Evolutionary conservation across 257 asterid species (phyloP).

Genomic region (Cruciata laevipes): DNA sequence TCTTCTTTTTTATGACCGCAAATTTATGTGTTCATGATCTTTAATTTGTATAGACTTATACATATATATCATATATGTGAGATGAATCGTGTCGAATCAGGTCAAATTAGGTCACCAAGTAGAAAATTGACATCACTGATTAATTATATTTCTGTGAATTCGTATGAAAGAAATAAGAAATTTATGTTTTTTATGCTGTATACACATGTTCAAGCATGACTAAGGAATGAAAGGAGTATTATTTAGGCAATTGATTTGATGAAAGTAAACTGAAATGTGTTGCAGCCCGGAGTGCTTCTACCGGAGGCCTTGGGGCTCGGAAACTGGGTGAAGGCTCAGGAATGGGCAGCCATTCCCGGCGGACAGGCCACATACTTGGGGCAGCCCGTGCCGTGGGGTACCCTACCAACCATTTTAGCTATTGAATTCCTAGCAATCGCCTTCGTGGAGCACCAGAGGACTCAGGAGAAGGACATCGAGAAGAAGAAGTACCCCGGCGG

Average conservation of each 20-base stretch:
- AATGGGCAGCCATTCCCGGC: conserved; percentile 93
- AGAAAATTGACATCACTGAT: no score
- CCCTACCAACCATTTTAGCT: conserved; percentile 78
- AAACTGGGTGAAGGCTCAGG: conserved; percentile 95
- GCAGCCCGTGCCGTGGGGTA: conserved; percentile 96
- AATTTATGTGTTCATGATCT: no score
- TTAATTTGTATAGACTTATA: no score
- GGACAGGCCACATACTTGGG: conserved; percentile 96
- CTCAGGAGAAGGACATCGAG: conserved; percentile 85
- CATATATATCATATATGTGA: no score
- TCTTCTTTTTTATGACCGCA: no score
- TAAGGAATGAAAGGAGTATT: no score
- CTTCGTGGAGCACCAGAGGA: conserved; percentile 91
- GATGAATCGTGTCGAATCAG: no score
- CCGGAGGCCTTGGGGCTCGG: conserved; percentile 95
- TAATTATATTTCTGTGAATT: no score
- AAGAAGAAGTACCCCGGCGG: conserved; percentile 98
- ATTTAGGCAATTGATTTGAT: background rate
- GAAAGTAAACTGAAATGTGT: background rate
- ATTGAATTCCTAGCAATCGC: conserved; percentile 83
- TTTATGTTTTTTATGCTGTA: no score
- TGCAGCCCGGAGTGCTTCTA: conserved; percentile 72
- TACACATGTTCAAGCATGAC: no score
- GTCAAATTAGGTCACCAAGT: no score
- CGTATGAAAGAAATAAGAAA: no score